phyloP scores from a whole-genome alignment of 2,329 filamentous ascomycete genomes.

The Beauveria medogensis region DNA sequence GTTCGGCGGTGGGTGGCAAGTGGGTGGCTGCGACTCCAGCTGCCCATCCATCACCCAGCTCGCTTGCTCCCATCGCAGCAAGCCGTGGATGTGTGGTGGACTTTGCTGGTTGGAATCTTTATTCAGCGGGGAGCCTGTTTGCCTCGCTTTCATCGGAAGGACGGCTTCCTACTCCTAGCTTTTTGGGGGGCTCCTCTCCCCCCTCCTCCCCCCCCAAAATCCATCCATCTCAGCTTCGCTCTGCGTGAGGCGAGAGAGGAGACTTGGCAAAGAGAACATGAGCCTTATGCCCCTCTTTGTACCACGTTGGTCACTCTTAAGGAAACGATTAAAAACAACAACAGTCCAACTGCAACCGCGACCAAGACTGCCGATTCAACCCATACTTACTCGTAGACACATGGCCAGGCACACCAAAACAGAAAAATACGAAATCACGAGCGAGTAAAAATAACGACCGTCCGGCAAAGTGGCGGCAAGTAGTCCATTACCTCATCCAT shows the following conservation, averaged over 20 bases:
- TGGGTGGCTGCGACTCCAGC: too few species aligned
- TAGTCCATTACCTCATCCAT: slow-evolving; percentile 9
- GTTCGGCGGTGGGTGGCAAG: background rate
- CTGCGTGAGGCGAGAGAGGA: background rate
- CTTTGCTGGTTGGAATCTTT: slow-evolving; percentile 2
- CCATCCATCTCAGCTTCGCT: background rate
- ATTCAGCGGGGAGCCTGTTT: slow-evolving; percentile 9
- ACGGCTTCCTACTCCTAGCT: background rate
- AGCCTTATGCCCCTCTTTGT: background rate
- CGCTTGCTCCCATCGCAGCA: background rate
- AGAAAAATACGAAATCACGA: slow-evolving; percentile 4
- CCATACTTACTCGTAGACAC: background rate
- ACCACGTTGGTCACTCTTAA: background rate
- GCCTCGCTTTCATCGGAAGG: background rate
- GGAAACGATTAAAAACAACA: background rate
- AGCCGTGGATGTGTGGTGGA: background rate
- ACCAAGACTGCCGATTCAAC: too few species aligned
- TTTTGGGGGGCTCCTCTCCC: background rate
- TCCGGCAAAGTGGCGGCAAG: background rate
- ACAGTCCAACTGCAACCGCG: too few species aligned
- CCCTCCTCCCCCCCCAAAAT: background rate
- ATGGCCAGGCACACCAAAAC: background rate
- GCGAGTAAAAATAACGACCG: background rate
- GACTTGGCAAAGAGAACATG: background rate
- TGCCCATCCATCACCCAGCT: background rate